Conservation (phyloP, 257 asterid genomes). For the Lavandula angustifolia region DNA sequence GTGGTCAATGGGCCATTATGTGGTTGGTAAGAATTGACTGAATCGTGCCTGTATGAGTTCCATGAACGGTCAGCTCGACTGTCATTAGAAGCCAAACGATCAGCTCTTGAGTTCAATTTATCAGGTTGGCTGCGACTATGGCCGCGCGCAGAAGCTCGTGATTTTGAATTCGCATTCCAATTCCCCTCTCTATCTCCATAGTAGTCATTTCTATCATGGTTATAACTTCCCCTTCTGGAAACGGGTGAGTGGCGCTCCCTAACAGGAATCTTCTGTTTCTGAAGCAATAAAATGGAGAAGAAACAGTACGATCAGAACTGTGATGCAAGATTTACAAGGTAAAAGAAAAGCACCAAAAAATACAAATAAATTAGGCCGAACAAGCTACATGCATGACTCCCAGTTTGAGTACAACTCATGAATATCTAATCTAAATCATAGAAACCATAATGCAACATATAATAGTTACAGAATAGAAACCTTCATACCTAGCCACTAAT, state of each 20-base stretch:
- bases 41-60: constrained; percentile 51
- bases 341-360: constrained; percentile 10
- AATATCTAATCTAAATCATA: constrained; percentile 22
- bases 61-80: constrained; percentile 67
- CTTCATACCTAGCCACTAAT: constrained; percentile 1
- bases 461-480: constrained; percentile 5
- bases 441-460: constrained; percentile 6
- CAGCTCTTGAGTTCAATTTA: constrained; percentile 61
- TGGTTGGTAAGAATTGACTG: constrained; percentile 54
- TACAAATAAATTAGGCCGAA: not conserved
- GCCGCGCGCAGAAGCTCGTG: constrained; percentile 61
- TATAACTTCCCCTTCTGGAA: constrained; percentile 72
- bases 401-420: constrained; percentile 10
- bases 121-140: constrained; percentile 71
- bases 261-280: constrained; percentile 70
- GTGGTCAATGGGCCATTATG: constrained; percentile 69
- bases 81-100: constrained; percentile 56
- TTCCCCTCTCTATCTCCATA: constrained; percentile 73
- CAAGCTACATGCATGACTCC: constrained; percentile 5
- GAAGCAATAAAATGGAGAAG: constrained; percentile 36
- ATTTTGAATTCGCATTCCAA: constrained; percentile 68
- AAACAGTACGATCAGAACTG: not conserved
- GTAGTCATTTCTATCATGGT: constrained; percentile 65
- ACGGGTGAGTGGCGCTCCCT: constrained; percentile 76
- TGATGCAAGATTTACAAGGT: not conserved